Evolutionary conservation across 139 green algal species (phyloP).

Genomic region (Ulvella scutata): DNA sequence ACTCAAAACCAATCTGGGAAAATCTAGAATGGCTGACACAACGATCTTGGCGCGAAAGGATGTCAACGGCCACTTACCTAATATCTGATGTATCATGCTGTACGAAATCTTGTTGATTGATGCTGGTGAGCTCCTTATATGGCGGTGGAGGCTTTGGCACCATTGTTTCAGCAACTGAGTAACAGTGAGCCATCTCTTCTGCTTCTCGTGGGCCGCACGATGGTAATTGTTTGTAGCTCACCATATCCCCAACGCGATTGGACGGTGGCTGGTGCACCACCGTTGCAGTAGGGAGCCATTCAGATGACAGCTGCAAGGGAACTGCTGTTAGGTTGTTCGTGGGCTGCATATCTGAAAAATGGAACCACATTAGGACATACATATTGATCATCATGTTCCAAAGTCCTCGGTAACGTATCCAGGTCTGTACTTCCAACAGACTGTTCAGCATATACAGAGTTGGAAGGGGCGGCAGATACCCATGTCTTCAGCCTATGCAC

Average conservation of each 20-base stretch:
- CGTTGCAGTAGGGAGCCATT: neutral
- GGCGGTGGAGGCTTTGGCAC: neutral
- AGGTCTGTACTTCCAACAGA: neutral
- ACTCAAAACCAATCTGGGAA: no score
- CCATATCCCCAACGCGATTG: neutral
- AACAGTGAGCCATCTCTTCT: neutral
- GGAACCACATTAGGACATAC: no score
- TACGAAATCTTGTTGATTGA: neutral
- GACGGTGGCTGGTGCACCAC: neutral
- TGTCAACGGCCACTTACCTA: no score
- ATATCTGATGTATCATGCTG: neutral
- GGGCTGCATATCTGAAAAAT: no score
- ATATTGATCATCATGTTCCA: neutral
- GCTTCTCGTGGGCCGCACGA: neutral
- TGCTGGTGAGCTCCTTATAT: neutral
- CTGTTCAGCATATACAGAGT: neutral
- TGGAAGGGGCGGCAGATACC: neutral
- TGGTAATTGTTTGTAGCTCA: neutral
- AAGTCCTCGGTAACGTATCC: neutral
- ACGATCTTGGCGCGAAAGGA: no score
- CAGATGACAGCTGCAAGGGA: neutral
- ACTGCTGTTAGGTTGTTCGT: neutral
- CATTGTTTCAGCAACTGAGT: neutral
- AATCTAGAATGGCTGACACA: no score
- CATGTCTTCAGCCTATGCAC: neutral